Percentiles rank a stretch among this genome's conserved stretches.
phyloP scores from a whole-genome alignment of 345 rosid genomes.

The Sisymbrium irio region DNA sequence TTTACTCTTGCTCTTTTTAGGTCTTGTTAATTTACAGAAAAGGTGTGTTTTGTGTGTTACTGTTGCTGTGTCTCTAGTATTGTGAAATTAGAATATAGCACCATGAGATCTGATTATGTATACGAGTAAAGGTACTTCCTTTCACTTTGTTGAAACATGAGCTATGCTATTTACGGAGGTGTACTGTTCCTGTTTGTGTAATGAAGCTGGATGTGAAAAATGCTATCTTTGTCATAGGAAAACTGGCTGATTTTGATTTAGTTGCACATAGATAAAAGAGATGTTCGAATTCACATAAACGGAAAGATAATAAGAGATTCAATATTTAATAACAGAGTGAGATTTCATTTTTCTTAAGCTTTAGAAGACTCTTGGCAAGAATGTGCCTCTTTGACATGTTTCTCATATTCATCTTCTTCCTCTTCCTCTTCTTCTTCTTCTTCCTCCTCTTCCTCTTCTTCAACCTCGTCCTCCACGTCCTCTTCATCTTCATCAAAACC shows the following conservation, averaged over 20 bases:
- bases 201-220: slow-evolving; percentile 1
- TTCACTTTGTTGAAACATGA: slow-evolving; percentile 30
- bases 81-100: slow-evolving; percentile 32
- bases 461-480: slow-evolving; percentile 59
- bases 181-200: slow-evolving; percentile 6
- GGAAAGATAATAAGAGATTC: background rate
- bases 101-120: slow-evolving; percentile 29
- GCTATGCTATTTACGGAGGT: slow-evolving; percentile 19
- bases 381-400: slow-evolving; percentile 81
- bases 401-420: slow-evolving; percentile 69
- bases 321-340: slow-evolving; percentile 7
- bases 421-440: slow-evolving; percentile 58
- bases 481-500: slow-evolving; percentile 71
- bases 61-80: slow-evolving; percentile 16
- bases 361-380: slow-evolving; percentile 73
- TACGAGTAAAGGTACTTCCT: slow-evolving; percentile 24
- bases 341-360: slow-evolving; percentile 28
- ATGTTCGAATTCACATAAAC: slow-evolving; percentile 7
- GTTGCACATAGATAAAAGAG: background rate
- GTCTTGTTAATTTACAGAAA: background rate
- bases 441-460: slow-evolving; percentile 57
- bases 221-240: background rate
- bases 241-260: background rate
- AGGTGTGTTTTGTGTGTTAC: slow-evolving; percentile 11
- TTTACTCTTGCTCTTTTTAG: slow-evolving; percentile 15